Conservation (phyloP, 257 asterid species). For the Datura wrightii region DNA sequence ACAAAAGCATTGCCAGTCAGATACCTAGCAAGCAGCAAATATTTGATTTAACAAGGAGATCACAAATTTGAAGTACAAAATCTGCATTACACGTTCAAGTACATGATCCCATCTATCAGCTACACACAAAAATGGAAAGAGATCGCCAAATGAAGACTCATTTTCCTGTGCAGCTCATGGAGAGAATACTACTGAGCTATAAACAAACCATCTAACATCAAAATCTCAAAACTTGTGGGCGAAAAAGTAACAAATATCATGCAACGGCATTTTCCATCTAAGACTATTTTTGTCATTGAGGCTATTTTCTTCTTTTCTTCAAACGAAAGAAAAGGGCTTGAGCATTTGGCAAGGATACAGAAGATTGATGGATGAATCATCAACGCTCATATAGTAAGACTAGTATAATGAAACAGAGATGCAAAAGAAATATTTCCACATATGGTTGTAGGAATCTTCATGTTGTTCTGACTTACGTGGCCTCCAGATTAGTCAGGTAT, state of each 20-base stretch:
- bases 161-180: neutral
- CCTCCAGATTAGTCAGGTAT: conserved; percentile 32
- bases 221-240: neutral
- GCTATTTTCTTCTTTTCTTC: neutral
- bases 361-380: neutral
- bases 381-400: conserved; percentile 3
- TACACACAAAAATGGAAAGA: neutral
- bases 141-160: conserved; percentile 5
- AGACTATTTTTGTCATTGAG: conserved; percentile 2
- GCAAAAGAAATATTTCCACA: neutral
- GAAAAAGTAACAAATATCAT: neutral
- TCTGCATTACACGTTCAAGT: neutral
- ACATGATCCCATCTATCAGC: neutral
- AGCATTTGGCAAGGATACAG: conserved; percentile 5
- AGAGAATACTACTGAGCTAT: neutral
- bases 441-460: neutral
- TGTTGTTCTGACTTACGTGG: conserved; percentile 42
- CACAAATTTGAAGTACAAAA: conserved; percentile 9
- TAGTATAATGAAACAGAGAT: conserved; percentile 12
- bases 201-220: neutral
- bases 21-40: conserved; percentile 42
- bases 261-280: conserved; percentile 14
- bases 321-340: neutral
- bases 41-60: conserved; percentile 16
- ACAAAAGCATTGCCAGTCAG: conserved; percentile 57